Conservation (phyloP, 2,329 filamentous ascomycete species). For the Verticillium zaregamsianum region DNA sequence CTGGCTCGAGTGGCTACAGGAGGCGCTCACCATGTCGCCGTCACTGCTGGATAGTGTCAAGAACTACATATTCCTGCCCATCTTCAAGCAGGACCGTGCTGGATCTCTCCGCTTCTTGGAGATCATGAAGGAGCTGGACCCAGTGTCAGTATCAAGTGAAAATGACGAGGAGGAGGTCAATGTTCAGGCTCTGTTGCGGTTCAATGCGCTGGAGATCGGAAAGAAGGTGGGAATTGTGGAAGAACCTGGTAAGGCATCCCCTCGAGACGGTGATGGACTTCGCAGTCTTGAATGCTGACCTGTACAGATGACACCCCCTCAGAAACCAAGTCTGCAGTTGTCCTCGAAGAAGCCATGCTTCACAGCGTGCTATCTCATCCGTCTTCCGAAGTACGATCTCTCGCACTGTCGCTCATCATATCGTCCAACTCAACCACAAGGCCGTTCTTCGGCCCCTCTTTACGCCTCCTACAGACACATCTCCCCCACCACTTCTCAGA, state of each 20-base stretch:
- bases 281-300: not conserved
- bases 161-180: conserved; percentile 43
- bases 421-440: conserved; percentile 71
- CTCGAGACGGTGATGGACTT: not conserved
- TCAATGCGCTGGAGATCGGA: conserved; percentile 65
- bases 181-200: conserved; percentile 53
- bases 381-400: conserved; percentile 64
- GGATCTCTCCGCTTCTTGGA: conserved; percentile 55
- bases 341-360: conserved; percentile 40
- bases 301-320: not conserved
- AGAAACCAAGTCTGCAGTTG: conserved; percentile 13
- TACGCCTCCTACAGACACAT: conserved; percentile 60
- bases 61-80: conserved; percentile 58
- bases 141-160: conserved; percentile 39
- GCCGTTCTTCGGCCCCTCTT: conserved; percentile 60
- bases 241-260: conserved; percentile 49
- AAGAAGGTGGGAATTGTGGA: conserved; percentile 68
- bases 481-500: conserved; percentile 75
- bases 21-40: conserved; percentile 42
- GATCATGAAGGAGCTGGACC: conserved; percentile 46
- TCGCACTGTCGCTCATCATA: conserved; percentile 77
- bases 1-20: conserved; percentile 56
- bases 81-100: conserved; percentile 55
- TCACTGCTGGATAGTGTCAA: conserved; percentile 58
- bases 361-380: conserved; percentile 50